A percentile compares a stretch with the other conserved stretches of the same genome.
Evolutionary conservation across 179 eudicot species (phyloP).

Genomic region (Silene vulgaris): DNA sequence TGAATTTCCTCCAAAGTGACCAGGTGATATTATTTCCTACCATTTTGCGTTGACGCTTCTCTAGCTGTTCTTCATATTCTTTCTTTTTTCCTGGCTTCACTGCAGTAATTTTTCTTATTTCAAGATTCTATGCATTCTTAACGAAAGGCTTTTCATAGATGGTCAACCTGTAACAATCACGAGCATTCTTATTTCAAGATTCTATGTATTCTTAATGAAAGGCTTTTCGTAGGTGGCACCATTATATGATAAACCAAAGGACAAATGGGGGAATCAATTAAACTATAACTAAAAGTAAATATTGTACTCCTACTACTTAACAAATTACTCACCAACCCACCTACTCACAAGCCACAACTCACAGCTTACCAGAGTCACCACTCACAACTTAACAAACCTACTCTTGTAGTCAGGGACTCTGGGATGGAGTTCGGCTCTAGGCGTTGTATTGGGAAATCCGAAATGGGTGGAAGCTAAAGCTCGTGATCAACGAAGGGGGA

Average conservation of each 20-base stretch:
- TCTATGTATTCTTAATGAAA: neutral
- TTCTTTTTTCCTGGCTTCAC: neutral
- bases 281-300: neutral
- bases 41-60: neutral
- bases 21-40: slow-evolving; percentile 48
- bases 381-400: no score
- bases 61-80: neutral
- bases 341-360: neutral
- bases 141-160: neutral
- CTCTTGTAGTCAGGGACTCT: no score
- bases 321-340: neutral
- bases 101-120: neutral
- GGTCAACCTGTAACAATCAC: neutral
- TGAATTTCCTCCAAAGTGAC: slow-evolving; percentile 69
- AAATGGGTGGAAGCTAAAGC: neutral
- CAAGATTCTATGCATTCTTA: neutral
- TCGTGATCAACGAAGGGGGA: neutral
- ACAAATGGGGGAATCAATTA: neutral
- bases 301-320: neutral
- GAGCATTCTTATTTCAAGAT: neutral
- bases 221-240: neutral
- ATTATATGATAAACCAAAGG: neutral
- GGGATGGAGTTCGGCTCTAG: no score
- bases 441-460: neutral
- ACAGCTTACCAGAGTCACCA: neutral